Percentiles rank a stretch among this genome's conserved stretches.
Evolutionary conservation across 129 eudicot genomes (phyloP).

Genomic region (Chrysanthemum makinoi): DNA sequence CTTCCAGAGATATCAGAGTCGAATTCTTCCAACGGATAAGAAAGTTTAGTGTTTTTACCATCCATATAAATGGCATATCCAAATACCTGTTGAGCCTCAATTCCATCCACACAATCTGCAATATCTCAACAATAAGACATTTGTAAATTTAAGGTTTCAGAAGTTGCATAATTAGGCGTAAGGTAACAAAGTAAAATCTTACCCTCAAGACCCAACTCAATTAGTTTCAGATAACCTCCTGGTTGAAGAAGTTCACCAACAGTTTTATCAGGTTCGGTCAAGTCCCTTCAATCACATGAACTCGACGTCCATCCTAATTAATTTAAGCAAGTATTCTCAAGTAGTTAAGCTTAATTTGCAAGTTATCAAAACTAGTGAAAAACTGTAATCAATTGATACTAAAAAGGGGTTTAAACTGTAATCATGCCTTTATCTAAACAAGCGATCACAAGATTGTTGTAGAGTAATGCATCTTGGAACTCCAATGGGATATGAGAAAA

Average conservation of each 20-base stretch:
- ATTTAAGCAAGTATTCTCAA: neutral
- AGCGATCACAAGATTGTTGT: conserved; percentile 93
- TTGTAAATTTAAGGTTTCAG: conserved; percentile 2
- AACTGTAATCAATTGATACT: no score
- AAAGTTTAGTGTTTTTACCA: conserved; percentile 43
- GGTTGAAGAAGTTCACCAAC: conserved; percentile 88
- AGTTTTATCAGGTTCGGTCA: conserved; percentile 67
- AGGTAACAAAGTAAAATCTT: neutral
- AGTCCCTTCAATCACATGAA: conserved; percentile 76
- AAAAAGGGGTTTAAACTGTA: no score
- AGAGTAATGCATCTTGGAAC: conserved; percentile 72
- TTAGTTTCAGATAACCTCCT: conserved; percentile 71
- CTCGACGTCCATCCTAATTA: conserved; percentile 69
- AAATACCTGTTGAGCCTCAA: conserved; percentile 54
- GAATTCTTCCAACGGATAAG: conserved; percentile 53
- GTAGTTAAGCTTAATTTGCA: no score
- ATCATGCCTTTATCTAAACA: conserved; percentile 91
- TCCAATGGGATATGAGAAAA: conserved; percentile 71
- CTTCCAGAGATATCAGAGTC: conserved; percentile 47
- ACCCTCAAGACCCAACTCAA: conserved; percentile 85
- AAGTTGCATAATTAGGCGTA: neutral
- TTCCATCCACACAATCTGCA: conserved; percentile 57
- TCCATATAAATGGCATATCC: conserved; percentile 62
- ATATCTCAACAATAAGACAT: neutral
- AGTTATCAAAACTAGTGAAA: no score